phyloP scores from a whole-genome alignment of 2,329 filamentous ascomycete species.

The Ophiosphaerella herpotricha region DNA sequence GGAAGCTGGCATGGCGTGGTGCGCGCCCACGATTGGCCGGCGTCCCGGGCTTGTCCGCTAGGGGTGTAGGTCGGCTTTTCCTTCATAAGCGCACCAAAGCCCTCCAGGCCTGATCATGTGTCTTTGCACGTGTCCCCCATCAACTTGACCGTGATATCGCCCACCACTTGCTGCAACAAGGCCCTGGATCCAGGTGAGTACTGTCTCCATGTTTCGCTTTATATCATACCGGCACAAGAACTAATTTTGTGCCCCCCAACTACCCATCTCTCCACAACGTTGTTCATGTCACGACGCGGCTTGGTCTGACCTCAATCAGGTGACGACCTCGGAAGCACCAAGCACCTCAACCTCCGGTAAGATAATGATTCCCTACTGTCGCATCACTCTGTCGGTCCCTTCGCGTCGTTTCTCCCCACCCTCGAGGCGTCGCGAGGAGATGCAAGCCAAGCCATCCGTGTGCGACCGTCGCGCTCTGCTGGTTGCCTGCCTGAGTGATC shows the following conservation, averaged over 20 bases:
- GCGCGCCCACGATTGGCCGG: conserved; percentile 11
- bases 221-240: too few species aligned
- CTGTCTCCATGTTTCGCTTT: too few species aligned
- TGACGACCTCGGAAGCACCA: neutral
- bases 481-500: neutral
- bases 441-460: conserved; percentile 9
- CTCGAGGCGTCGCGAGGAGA: too few species aligned
- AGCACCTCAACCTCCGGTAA: neutral
- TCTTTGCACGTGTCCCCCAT: neutral
- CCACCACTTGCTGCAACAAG: neutral
- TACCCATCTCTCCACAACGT: too few species aligned
- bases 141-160: neutral
- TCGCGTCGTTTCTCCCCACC: neutral
- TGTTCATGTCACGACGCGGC: neutral
- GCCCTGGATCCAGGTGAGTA: too few species aligned
- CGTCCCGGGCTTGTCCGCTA: conserved; percentile 1
- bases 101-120: neutral
- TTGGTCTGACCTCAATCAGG: neutral
- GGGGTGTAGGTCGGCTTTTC: neutral
- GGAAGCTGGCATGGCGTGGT: conserved; percentile 10
- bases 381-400: neutral
- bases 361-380: neutral
- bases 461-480: conserved; percentile 16
- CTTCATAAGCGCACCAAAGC: neutral
- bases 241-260: too few species aligned